Percentiles rank a stretch among this genome's conserved stretches.
These are phyloP conservation scores for Thalassiosira sp. DNA, from an alignment of 352 stramenopile species.

Conservation along the genomic window DNA sequence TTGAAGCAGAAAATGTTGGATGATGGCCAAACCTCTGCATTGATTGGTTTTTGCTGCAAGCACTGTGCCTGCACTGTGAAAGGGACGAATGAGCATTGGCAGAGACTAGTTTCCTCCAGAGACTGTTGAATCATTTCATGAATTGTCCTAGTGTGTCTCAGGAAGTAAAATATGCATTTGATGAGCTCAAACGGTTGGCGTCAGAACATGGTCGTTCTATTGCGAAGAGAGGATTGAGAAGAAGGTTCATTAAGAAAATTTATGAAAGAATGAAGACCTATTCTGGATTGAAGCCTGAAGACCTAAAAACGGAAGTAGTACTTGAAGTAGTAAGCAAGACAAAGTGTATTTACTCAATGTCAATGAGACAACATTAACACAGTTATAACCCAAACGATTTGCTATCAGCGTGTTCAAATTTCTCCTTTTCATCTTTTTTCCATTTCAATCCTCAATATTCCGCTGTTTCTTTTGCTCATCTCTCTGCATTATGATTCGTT, in stretches of 20 bases:
- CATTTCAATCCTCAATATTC: too few species aligned
- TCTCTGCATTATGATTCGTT: too few species aligned
- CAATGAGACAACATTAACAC: too few species aligned
- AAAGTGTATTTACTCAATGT: too few species aligned
- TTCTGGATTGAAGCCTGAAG: neutral
- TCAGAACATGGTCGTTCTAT: slow-evolving; percentile 15
- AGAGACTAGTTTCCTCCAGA: slow-evolving; percentile 56
- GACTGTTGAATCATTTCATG: slow-evolving; percentile 60
- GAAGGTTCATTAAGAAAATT: slow-evolving; percentile 61
- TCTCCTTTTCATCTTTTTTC: too few species aligned
- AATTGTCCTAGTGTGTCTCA: slow-evolving; percentile 53
- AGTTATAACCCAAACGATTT: too few species aligned
- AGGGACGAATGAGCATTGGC: slow-evolving; percentile 33
- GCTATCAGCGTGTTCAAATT: too few species aligned
- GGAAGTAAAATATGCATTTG: slow-evolving; percentile 47
- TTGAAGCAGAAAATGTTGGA: slow-evolving; percentile 51
- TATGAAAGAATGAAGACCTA: slow-evolving; percentile 25
- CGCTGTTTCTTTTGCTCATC: too few species aligned
- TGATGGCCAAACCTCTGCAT: slow-evolving; percentile 10
- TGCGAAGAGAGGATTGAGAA: slow-evolving; percentile 54
- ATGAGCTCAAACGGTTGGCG: slow-evolving; percentile 34
- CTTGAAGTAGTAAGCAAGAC: too few species aligned
- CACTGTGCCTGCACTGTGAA: slow-evolving; percentile 35
- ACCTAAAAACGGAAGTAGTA: too few species aligned
- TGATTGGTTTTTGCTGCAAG: slow-evolving; percentile 66